These are phyloP conservation scores for Suillus lakei DNA, from an alignment of 768 basidiomycete genomes.

Conservation along the genomic window DNA sequence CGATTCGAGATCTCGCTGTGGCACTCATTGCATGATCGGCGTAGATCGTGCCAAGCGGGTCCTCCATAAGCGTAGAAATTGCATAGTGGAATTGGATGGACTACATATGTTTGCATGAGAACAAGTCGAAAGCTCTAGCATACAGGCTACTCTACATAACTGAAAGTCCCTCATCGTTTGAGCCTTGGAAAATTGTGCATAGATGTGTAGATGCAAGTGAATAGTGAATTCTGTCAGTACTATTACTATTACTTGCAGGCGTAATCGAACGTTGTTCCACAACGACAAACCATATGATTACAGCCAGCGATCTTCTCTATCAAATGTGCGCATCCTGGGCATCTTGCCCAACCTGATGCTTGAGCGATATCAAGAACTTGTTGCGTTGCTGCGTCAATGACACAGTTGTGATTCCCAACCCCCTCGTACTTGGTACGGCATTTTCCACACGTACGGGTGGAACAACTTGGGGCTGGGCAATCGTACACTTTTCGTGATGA, in stretches of 20 bases:
- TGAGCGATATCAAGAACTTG: conserved; percentile 8
- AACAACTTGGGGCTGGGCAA: conserved; percentile 12
- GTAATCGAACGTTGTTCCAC: conserved; percentile 8
- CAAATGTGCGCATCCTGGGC: conserved; percentile 6
- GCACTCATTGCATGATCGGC: background rate
- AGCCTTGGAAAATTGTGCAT: background rate
- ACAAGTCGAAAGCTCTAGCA: background rate
- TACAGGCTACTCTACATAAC: background rate
- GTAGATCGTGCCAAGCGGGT: background rate
- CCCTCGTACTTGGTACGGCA: conserved; percentile 11
- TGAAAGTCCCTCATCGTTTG: background rate
- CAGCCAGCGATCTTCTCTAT: conserved; percentile 9
- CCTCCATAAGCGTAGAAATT: background rate
- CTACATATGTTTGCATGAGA: background rate
- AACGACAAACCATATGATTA: conserved; percentile 9
- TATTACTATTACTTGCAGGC: conserved; percentile 7
- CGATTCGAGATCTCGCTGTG: background rate
- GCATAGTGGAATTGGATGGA: background rate
- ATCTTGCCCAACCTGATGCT: conserved; percentile 6
- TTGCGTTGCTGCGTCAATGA: conserved; percentile 6
- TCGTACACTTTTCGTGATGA: conserved; percentile 25
- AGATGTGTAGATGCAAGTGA: background rate
- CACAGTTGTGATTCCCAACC: conserved; percentile 6
- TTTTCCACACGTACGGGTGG: conserved; percentile 13
- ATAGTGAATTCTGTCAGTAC: background rate